These are phyloP conservation scores for Aspergillus hancockii DNA, from an alignment of 495 filamentous ascomycete species.

Conservation along the genomic window DNA sequence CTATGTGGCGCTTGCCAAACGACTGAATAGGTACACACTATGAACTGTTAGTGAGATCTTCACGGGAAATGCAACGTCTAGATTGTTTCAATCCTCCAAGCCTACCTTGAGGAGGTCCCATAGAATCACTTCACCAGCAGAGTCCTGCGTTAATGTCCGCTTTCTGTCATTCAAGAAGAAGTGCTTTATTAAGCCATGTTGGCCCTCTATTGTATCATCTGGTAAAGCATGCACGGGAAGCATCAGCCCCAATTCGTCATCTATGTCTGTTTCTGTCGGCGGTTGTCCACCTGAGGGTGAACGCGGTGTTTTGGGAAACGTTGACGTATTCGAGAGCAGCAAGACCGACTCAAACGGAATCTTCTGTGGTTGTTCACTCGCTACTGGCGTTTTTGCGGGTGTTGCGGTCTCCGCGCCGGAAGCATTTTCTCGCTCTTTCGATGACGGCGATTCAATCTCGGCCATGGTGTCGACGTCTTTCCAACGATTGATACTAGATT, in stretches of 20 bases:
- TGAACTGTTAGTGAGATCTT: neutral
- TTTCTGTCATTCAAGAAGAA: constrained; percentile 87
- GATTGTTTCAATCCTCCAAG: neutral
- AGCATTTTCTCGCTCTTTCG: constrained; percentile 48
- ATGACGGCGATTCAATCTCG: constrained; percentile 55
- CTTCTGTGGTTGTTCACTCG: constrained; percentile 48
- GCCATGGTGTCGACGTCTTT: constrained; percentile 76
- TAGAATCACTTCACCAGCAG: constrained; percentile 90
- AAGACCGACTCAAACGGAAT: constrained; percentile 77
- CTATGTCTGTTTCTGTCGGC: constrained; percentile 58
- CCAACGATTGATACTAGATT: constrained; percentile 96
- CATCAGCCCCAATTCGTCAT: constrained; percentile 55
- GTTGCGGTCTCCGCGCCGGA: neutral
- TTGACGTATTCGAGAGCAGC: constrained; percentile 79
- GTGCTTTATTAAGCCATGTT: constrained; percentile 93
- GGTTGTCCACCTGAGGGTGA: constrained; percentile 55
- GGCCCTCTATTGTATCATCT: constrained; percentile 87
- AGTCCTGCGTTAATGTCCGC: constrained; percentile 87
- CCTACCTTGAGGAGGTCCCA: constrained; percentile 88
- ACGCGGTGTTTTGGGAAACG: constrained; percentile 59
- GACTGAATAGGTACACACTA: constrained; percentile 82
- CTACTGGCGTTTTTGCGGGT: constrained; percentile 15
- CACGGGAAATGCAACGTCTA: neutral
- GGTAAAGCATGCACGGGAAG: constrained; percentile 74
- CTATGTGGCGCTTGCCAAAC: constrained; percentile 90